phyloP scores from a whole-genome alignment of 139 green algal species.

The Micromonas pusilla region DNA sequence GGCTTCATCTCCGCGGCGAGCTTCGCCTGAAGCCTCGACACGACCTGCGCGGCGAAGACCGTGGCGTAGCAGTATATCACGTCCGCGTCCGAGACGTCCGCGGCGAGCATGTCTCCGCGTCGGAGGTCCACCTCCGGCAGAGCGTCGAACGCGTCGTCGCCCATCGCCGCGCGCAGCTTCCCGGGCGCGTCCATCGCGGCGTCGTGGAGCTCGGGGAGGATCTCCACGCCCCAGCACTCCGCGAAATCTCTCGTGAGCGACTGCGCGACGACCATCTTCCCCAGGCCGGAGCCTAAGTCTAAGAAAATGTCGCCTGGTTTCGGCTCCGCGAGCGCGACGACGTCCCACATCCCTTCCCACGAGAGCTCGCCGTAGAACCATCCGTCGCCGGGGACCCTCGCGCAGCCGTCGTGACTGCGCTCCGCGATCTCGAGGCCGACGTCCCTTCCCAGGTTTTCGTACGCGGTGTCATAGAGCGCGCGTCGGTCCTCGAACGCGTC shows the following conservation, averaged over 20 bases:
- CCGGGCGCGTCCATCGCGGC: neutral
- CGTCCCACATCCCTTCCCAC: neutral
- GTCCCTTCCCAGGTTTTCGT: neutral
- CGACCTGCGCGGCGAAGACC: neutral
- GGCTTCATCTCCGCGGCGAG: neutral
- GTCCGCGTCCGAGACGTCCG: neutral
- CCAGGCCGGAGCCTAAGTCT: neutral
- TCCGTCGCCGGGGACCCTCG: neutral
- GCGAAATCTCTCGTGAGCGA: neutral
- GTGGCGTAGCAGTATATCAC: neutral
- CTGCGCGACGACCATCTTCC: neutral
- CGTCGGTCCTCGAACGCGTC: neutral
- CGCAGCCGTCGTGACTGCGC: neutral
- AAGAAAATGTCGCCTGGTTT: neutral
- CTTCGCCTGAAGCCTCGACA: neutral
- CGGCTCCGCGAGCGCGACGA: neutral
- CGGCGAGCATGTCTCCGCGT: neutral
- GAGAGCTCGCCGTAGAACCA: conserved; percentile 4
- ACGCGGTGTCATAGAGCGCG: neutral
- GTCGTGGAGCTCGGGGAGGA: neutral
- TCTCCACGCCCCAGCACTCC: neutral
- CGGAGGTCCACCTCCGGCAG: neutral
- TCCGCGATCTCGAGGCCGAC: conserved; percentile 6
- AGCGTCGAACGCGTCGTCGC: neutral
- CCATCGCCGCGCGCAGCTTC: neutral